A percentile compares a stretch with the other conserved stretches of the same genome.
Evolutionary conservation across 768 basidiomycete species (phyloP).

Genomic region (Podaxis rugospora): DNA sequence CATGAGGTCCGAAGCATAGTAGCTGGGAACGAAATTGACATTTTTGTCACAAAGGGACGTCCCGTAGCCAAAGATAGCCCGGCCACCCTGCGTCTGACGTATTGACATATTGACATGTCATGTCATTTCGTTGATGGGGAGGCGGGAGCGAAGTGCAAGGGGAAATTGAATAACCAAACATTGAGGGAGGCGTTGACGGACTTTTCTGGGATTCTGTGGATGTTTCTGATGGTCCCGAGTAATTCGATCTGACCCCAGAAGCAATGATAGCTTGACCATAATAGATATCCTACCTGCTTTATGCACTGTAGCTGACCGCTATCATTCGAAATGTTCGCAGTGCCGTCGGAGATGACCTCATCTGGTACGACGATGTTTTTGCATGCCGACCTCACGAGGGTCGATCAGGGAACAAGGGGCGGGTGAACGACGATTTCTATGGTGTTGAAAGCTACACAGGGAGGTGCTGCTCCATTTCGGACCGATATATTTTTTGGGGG

Average conservation of each 20-base stretch:
- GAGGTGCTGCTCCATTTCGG: not conserved
- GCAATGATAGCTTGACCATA: not conserved
- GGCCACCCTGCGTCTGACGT: conserved; percentile 1
- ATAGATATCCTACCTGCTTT: not conserved
- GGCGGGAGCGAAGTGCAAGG: not conserved
- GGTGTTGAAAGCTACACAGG: not conserved
- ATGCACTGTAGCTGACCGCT: not conserved
- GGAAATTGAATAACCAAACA: not conserved
- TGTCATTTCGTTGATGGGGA: conserved; percentile 4
- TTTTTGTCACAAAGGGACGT: conserved; percentile 1
- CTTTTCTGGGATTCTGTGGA: not conserved
- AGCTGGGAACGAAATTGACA: not conserved
- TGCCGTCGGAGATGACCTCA: not conserved
- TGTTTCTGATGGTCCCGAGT: conserved; percentile 8
- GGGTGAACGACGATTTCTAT: not conserved
- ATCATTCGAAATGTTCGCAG: not conserved
- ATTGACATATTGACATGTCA: conserved; percentile 6
- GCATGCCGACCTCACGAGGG: not conserved
- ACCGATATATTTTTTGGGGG: not conserved
- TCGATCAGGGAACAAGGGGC: not conserved
- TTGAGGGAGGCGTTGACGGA: not conserved
- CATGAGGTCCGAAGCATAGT: not conserved
- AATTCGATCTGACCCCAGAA: not conserved
- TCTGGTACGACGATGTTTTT: not conserved
- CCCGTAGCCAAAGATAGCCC: not conserved